Base-by-base conservation (phyloP, 768 basidiomycete genomes). In the Amanita rubescens region DNA sequence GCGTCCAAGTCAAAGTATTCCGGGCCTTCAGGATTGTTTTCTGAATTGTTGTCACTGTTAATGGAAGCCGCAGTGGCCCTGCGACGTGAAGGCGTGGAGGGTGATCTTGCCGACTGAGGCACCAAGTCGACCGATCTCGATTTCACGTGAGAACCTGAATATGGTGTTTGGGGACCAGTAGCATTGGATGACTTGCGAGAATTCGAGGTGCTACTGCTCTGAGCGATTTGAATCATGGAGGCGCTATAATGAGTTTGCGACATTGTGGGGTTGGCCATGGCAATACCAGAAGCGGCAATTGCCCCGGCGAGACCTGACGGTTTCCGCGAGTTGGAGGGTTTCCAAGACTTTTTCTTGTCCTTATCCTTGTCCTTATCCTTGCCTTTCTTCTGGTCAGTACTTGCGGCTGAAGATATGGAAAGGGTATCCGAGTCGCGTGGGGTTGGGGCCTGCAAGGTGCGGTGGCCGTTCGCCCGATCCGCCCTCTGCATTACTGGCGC, bases 261-360 rank as follows among this genome's bases (percentile, higher is more conserved):
- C 51, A 81, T 64, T 1, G 71, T 71, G 0, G 80, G 71, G 57
- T 81, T 79, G 10, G 81, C 79, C 77, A 88, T 85, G 43, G 82
- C 77, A 27, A 84, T 68, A 15, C 84, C 81, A 15, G 81, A 81
- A 2, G 82, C 80, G 1, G 85, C 83, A 47, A 86, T 74, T 1
- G 84, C 85, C 49, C 76, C 75, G 3, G 86, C 85, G n/a, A 87
- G 74, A 20, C 81, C 79, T 0, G 78, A 75, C 2, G 80, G 76
- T 60, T 79, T 81, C 34, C 71, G 68, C 33, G 68, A 66, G 44
- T 65, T 69, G 2, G 73, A 66, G 3, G 67, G 57, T 30, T 37
- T 37, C 37, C 73, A 67, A 33, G 68, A 63, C 76, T 77, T 78
- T 7, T 74, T 69, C 2, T 72, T 65, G 49, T 74, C 76, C 55